Percentiles rank a stretch among this genome's conserved stretches.
These are phyloP conservation scores for Globisporangium canariense DNA, from an alignment of 352 stramenopile species.

Conservation along the genomic window DNA sequence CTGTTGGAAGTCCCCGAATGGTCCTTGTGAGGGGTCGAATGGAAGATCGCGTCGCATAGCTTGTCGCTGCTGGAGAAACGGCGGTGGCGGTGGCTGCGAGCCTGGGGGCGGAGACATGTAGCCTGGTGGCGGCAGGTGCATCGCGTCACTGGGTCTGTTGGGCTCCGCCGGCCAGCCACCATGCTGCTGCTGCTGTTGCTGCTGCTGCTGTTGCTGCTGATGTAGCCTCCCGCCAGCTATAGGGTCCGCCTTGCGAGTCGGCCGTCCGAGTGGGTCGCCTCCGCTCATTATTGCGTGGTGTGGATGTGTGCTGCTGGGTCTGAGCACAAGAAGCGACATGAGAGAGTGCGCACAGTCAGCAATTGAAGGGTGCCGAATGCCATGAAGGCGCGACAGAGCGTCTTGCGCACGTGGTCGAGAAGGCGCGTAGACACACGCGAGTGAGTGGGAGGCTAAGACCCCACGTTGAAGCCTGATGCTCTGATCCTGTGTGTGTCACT, in stretches of 20 bases:
- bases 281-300: not conserved
- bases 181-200: not conserved
- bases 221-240: not conserved
- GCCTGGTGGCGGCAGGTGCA: not conserved
- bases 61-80: conserved; percentile 5
- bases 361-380: not conserved
- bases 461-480: not conserved
- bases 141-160: not conserved
- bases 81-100: not conserved
- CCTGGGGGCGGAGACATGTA: not conserved
- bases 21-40: conserved; percentile 2
- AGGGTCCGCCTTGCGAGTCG: not conserved
- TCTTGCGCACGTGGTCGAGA: too few relatives aligned
- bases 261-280: not conserved
- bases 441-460: too few relatives aligned
- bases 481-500: too few relatives aligned
- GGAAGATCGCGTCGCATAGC: conserved; percentile 1
- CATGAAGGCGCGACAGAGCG: too few relatives aligned
- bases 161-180: not conserved
- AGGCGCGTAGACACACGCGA: too few relatives aligned
- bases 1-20: conserved; percentile 6
- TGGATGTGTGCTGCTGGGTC: not conserved
- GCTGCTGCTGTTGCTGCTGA: too few relatives aligned
- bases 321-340: not conserved
- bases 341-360: not conserved